Evolutionary conservation across 2,329 filamentous ascomycete species (phyloP), one percentile per base, ranked within the genome.

Genomic region (Paecilomyces formosus): DNA sequence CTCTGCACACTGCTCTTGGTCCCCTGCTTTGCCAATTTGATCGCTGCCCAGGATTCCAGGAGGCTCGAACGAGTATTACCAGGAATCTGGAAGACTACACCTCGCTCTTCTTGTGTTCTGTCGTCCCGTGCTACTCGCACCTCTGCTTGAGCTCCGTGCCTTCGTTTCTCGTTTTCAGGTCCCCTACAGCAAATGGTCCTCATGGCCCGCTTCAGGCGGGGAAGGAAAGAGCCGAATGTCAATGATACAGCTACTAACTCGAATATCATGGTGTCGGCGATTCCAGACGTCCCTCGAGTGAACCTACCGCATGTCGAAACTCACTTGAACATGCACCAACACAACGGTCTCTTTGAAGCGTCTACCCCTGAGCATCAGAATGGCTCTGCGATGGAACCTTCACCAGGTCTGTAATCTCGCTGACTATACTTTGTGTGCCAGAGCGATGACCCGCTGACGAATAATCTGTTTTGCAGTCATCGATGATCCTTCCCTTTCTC

Each of bases 311-410:
- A 73, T 69, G 72, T 77, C 63, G 75, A 76, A 63, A 73, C 74
- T 18, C 65, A 68, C 56, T 62, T 77, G 65, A 76, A 76, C 63
- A 77, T 77, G 74, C 71, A 76, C 66, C 73, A 75, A 61, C 66
- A 70, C 61, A 75, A 72, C 64, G 69, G 72, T 57, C 63, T 75
- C 45, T 74, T 74, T 58, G 73, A 74, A 50, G 63, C 58, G 49
- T 58, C 63, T 33, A 60, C 62, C n/a, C 53, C 67, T 1, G 68
- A 70, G 53, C 63, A 58, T 30, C 65, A 63, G 31, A 67, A 69
- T 53, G 65, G 65, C 33, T 57, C 65, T 6, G 58, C 58, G 30
- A 57, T 59, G 26, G 55, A 62, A 28, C 63, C 66, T 30, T 60
- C 61, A n/a, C 9, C n/a, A 45, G 39, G 39, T 45, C 39, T 11